These are phyloP conservation scores for Aureobasidium sp. DNA, from an alignment of 2,329 filamentous ascomycete species.

Conservation along the genomic window DNA sequence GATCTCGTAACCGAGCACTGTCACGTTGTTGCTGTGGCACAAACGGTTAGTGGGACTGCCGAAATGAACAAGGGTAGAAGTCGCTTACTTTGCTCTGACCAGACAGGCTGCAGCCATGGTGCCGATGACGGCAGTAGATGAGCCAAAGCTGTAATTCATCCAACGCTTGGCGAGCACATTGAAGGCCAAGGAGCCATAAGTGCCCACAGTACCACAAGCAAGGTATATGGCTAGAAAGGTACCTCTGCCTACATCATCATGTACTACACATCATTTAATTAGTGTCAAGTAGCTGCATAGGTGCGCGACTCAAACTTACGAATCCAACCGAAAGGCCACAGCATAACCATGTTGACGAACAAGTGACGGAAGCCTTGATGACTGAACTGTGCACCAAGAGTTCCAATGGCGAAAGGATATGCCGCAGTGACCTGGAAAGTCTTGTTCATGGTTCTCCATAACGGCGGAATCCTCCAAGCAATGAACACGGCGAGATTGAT, in stretches of 20 bases:
- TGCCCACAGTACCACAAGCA: slow-evolving; percentile 49
- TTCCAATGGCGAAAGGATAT: slow-evolving; percentile 52
- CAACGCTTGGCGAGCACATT: slow-evolving; percentile 37
- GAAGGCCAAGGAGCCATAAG: slow-evolving; percentile 47
- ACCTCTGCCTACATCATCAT: slow-evolving; percentile 62
- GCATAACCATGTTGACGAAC: slow-evolving; percentile 53
- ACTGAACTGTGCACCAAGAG: slow-evolving; percentile 60
- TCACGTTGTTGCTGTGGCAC: slow-evolving; percentile 19
- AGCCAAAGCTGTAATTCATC: slow-evolving; percentile 51
- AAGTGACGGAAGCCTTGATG: slow-evolving; percentile 58
- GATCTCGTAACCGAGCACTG: slow-evolving; percentile 22
- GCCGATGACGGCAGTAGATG: slow-evolving; percentile 57
- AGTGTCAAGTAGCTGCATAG: neutral
- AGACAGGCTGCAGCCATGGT: slow-evolving; percentile 50
- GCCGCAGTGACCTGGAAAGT: slow-evolving; percentile 59
- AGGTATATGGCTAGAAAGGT: slow-evolving; percentile 62
- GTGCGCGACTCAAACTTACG: slow-evolving; percentile 25
- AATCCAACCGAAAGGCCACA: slow-evolving; percentile 58
- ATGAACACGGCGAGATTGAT: slow-evolving; percentile 50
- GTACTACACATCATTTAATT: slow-evolving; percentile 35
- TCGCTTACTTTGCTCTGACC: slow-evolving; percentile 21
- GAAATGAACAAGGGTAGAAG: neutral
- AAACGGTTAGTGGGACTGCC: neutral
- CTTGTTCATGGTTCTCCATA: slow-evolving; percentile 59
- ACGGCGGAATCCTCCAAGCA: slow-evolving; percentile 55